Evolutionary conservation across 2,329 filamentous ascomycete genomes (phyloP).

Genomic region (Fusarium sp.): DNA sequence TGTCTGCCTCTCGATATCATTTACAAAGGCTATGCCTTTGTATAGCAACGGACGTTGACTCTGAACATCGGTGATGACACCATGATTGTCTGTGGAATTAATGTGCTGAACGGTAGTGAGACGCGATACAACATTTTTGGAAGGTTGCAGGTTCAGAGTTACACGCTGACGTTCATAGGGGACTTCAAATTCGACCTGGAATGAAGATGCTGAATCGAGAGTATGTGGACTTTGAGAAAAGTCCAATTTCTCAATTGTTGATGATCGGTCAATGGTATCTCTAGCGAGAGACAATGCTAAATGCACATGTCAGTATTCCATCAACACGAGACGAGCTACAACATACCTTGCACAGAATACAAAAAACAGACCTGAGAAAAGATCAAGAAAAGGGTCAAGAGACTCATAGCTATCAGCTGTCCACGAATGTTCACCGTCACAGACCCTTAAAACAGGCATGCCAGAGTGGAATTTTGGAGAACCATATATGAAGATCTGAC

Average conservation of each 20-base stretch:
- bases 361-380: background rate
- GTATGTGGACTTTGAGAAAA: conserved; percentile 4
- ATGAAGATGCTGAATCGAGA: conserved; percentile 1
- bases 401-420: conserved; percentile 8
- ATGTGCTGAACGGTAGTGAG: conserved; percentile 19
- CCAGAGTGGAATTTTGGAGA: background rate
- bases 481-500: background rate
- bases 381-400: conserved; percentile 1
- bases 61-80: background rate
- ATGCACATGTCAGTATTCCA: background rate
- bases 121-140: conserved; percentile 15
- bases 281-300: conserved; percentile 6
- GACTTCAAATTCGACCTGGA: conserved; percentile 23
- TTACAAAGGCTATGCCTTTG: conserved; percentile 11
- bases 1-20: background rate
- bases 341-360: conserved; percentile 7
- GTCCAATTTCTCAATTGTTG: conserved; percentile 9
- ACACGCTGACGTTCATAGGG: conserved; percentile 3
- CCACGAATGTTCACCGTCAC: background rate
- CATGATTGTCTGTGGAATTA: background rate
- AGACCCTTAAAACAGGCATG: background rate
- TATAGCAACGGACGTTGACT: conserved; percentile 4
- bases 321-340: fast-evolving
- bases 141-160: conserved; percentile 18
- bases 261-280: background rate